Evolutionary conservation across 208 protist species (phyloP).

Genomic region (Acanthamoeba quina): DNA sequence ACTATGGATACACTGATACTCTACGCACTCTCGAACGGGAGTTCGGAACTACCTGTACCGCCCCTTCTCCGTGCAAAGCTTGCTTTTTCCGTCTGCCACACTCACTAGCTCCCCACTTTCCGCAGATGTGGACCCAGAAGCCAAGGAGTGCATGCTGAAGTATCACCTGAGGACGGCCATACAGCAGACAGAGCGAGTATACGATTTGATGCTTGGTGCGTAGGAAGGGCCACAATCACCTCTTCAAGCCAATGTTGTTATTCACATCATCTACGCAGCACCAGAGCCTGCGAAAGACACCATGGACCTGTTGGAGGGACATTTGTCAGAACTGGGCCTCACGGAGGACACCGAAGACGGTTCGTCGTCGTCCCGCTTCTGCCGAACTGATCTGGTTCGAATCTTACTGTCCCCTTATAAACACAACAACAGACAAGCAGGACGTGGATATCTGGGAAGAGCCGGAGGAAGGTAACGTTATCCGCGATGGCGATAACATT

Average conservation of each 20-base stretch:
- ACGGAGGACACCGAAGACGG: slow-evolving; percentile 9
- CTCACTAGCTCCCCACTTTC: not conserved
- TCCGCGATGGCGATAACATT: slow-evolving; percentile 14
- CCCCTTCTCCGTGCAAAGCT: too few species aligned
- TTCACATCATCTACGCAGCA: not conserved
- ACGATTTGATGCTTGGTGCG: slow-evolving; percentile 31
- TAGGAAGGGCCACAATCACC: too few species aligned
- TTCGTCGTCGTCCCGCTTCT: not conserved
- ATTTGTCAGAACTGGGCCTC: not conserved
- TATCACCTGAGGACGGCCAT: not conserved
- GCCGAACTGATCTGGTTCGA: not conserved
- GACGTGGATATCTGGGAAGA: slow-evolving; percentile 73
- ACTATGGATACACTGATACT: slow-evolving; percentile 10
- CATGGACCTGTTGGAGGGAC: not conserved
- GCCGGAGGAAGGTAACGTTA: slow-evolving; percentile 37
- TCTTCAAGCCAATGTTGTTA: too few species aligned
- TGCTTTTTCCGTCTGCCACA: too few species aligned
- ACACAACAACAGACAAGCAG: not conserved
- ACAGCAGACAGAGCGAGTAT: not conserved
- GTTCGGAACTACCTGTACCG: not conserved
- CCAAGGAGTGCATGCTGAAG: not conserved
- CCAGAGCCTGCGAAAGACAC: not conserved
- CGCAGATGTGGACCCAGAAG: not conserved
- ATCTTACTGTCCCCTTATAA: not conserved
- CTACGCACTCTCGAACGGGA: not conserved